Evolutionary conservation across 83 land plant genomes (phyloP).

Genomic region (Picea engelmannii): DNA sequence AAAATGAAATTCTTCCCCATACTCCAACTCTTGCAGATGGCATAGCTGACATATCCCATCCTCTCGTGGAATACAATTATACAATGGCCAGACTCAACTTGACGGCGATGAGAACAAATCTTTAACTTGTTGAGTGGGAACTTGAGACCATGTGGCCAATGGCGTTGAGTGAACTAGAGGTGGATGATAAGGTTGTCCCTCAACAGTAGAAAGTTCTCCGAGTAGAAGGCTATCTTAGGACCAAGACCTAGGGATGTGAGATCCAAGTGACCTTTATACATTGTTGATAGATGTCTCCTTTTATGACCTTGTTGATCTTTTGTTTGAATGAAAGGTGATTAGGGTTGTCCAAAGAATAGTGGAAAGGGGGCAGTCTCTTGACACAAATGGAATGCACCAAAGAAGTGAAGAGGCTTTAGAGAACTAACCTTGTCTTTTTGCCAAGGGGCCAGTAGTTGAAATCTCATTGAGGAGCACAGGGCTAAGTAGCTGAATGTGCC

Average conservation of each 20-base stretch:
- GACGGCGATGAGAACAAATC: neutral
- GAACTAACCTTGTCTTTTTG: neutral
- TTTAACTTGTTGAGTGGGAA: neutral
- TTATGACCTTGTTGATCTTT: neutral
- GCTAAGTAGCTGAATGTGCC: neutral
- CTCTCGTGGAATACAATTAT: too few relatives aligned
- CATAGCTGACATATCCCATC: too few relatives aligned
- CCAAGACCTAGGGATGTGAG: neutral
- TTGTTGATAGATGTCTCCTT: neutral
- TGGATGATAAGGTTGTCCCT: neutral
- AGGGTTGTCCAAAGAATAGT: too few relatives aligned
- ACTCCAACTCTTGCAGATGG: too few relatives aligned
- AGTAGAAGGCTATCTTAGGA: neutral
- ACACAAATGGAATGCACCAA: too few relatives aligned
- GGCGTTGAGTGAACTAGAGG: neutral
- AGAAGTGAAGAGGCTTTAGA: neutral
- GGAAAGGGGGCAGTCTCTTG: too few relatives aligned
- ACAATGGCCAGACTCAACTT: neutral
- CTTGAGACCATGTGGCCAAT: neutral
- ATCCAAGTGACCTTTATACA: neutral
- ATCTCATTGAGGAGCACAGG: neutral
- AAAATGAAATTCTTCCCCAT: too few relatives aligned
- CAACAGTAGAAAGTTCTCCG: neutral
- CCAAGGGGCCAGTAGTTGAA: neutral
- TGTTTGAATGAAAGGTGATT: too few relatives aligned